A percentile compares a stretch with the other conserved stretches of the same genome.
These are phyloP conservation scores for Pterothamnion heteromorphum DNA, from an alignment of 31 red algal genomes.

Conservation along the genomic window DNA sequence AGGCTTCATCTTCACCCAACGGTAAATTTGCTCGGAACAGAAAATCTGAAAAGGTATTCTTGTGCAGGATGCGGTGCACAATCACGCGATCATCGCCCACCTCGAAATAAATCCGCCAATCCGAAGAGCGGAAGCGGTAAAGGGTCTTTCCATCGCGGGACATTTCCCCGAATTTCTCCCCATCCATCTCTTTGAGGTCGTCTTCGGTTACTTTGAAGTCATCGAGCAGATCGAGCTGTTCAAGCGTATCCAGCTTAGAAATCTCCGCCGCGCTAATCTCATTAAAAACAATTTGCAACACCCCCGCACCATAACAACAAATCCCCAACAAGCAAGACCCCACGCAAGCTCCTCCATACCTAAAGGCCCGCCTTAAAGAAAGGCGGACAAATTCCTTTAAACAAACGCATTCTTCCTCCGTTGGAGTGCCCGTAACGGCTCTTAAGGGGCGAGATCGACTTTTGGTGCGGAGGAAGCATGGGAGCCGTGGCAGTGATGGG, in stretches of 20 bases:
- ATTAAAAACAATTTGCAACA: slow-evolving; percentile 8
- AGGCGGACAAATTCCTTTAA: too few species aligned
- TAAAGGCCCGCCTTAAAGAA: too few species aligned
- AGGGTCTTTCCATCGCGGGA: not conserved
- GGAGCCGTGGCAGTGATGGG: too few species aligned
- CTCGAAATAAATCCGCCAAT: not conserved
- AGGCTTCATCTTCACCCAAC: not conserved
- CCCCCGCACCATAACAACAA: too few species aligned
- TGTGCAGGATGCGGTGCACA: not conserved
- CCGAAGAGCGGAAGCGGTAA: not conserved
- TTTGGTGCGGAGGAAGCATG: too few species aligned
- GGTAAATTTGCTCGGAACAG: not conserved
- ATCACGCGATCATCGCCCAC: not conserved
- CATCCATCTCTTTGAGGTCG: not conserved
- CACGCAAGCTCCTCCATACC: too few species aligned
- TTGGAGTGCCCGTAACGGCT: too few species aligned
- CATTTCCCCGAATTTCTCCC: not conserved
- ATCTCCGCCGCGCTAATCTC: not conserved
- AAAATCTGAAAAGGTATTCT: not conserved
- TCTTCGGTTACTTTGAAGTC: not conserved
- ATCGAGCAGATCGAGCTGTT: not conserved
- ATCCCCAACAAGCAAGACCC: too few species aligned
- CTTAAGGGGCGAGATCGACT: too few species aligned
- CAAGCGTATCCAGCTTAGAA: not conserved
- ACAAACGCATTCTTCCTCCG: too few species aligned